Base-by-base conservation (phyloP, 2,329 filamentous ascomycete genomes). In the Alternaria viburni region DNA sequence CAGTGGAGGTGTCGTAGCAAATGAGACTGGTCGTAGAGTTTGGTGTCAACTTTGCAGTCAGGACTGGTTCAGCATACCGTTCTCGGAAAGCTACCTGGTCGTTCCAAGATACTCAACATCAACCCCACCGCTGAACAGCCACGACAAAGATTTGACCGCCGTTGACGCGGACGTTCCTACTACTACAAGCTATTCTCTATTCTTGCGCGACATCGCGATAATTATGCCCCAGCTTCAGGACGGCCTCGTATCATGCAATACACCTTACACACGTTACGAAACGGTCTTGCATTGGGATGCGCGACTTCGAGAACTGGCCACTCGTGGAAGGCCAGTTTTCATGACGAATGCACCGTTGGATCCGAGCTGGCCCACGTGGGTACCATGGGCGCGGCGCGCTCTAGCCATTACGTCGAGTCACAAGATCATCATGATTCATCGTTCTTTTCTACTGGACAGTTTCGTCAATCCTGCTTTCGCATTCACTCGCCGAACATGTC, bases 391-490 rank as follows among this genome's bases (percentile, higher is more conserved):
- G 25, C 47, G 47, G n/a, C 47, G 36, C 19, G 57, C 57, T 59
- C 41, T 59, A 30, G 57, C 57, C 11, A 59, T 59, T 23, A 59
- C 46, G n/a, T 59, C 57, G 8, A 59, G 54, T 23, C 54, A 57
- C 44, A 80, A 81, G 59, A 77, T 80, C n/a, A 80, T 80, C 62
- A 81, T 81, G 79, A 79, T 81, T 12, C 77, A 79, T 49, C 68
- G 79, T 12, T 78, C 79, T 21, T 81, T 81, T 51, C 66, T 80
- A n/a, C 54, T 55, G 17, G 62, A 61, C 8, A 80, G 78, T 44
- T 80, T 81, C 52, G 74, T 73, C 0, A 80, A 80, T 36, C 70
- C 74, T 1, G 73, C 75, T 78, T 81, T 64, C 70, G 69, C 8
- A 71, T 80, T 49, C 17, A 80, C 78, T 1, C 69, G 79, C 11